Evolutionary conservation across 192 early-diverging fungal species (phyloP).

Genomic region (Coemansia reversa): DNA sequence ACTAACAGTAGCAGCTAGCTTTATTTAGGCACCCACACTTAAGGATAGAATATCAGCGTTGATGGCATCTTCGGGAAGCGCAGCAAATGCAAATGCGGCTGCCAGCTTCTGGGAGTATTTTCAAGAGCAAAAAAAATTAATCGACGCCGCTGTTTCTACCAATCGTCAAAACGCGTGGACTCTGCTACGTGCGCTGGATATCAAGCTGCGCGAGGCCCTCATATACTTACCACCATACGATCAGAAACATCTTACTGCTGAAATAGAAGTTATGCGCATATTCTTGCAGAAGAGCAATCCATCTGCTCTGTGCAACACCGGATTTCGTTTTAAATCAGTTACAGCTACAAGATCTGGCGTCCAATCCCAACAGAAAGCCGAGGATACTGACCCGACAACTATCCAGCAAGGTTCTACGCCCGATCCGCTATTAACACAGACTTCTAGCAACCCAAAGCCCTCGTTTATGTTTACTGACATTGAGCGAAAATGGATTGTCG

Average conservation of each 20-base stretch:
- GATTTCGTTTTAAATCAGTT: constrained; percentile 41
- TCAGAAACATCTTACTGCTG: constrained; percentile 35
- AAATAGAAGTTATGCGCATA: constrained; percentile 33
- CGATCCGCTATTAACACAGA: too few species aligned
- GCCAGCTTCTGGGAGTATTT: constrained; percentile 43
- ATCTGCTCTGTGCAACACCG: neutral
- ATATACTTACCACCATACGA: constrained; percentile 50
- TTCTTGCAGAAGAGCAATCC: constrained; percentile 12
- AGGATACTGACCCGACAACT: too few species aligned
- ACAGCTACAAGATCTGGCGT: neutral
- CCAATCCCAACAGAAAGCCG: too few species aligned
- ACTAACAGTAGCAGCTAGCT: too few species aligned
- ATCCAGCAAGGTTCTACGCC: too few species aligned
- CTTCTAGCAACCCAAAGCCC: too few species aligned
- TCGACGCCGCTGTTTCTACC: neutral
- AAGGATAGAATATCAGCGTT: neutral
- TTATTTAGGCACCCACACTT: neutral
- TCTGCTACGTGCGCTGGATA: constrained; percentile 33
- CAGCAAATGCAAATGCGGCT: constrained; percentile 41
- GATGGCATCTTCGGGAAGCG: constrained; percentile 44
- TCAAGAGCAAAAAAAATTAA: constrained; percentile 26
- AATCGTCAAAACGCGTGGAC: constrained; percentile 13
- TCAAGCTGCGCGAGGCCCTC: constrained; percentile 39
- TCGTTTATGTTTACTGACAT: constrained; percentile 6
- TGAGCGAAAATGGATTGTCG: neutral